Percentiles rank a stretch among this genome's conserved stretches.
These are phyloP conservation scores for Camelina hispida DNA, from an alignment of 345 rosid species.

Conservation along the genomic window DNA sequence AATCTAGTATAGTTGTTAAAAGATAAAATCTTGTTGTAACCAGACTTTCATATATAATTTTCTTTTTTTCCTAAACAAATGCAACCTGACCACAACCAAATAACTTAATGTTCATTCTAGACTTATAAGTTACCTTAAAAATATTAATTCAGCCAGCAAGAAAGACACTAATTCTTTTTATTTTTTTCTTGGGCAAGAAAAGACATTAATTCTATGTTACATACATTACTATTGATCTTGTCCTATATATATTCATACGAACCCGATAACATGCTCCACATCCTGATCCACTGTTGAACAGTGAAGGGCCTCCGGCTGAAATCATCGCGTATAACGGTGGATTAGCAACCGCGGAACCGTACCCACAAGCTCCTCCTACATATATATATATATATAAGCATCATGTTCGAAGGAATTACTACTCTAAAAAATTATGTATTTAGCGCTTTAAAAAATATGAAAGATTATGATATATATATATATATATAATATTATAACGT, in stretches of 20 bases:
- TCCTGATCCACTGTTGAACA: slow-evolving; percentile 60
- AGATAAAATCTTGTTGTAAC: neutral
- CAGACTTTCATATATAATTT: neutral
- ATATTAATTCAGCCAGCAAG: neutral
- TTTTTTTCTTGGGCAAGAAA: too few relatives aligned
- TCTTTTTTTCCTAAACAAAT: neutral
- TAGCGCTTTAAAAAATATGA: neutral
- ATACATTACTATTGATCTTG: neutral
- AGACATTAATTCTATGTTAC: neutral
- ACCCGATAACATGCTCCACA: slow-evolving; percentile 84
- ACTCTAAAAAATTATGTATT: neutral
- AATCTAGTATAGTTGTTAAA: neutral
- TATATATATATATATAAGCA: neutral
- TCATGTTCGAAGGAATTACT: neutral
- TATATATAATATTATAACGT: slow-evolving; percentile 9
- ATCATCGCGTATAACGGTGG: slow-evolving; percentile 54
- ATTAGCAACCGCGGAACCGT: slow-evolving; percentile 46
- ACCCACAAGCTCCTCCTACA: slow-evolving; percentile 82
- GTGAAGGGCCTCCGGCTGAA: slow-evolving; percentile 65
- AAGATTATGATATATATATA: neutral
- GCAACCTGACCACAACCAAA: neutral
- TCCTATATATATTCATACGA: slow-evolving; percentile 3
- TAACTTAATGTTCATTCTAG: neutral
- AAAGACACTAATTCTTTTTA: neutral
- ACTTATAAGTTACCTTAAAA: neutral